A percentile compares a stretch with the other conserved stretches of the same genome.
phyloP scores from a whole-genome alignment of 2,329 filamentous ascomycete genomes.

The Phialocephala subalpina region DNA sequence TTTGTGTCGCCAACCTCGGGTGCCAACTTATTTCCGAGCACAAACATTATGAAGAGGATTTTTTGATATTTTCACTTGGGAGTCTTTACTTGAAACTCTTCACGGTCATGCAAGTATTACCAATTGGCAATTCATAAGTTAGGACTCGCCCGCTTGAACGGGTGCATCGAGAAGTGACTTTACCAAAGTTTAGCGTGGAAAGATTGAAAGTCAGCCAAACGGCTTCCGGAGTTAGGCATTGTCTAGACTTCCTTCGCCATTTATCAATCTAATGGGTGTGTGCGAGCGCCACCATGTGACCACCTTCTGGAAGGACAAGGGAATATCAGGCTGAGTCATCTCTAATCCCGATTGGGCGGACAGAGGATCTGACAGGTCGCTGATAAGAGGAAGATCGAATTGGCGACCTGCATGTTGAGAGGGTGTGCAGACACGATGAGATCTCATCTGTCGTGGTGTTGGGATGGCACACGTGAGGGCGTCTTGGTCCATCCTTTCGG shows the following conservation, averaged over 20 bases:
- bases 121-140: background rate
- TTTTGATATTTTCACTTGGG: background rate
- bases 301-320: background rate
- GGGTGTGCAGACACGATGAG: constrained; percentile 17
- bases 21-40: background rate
- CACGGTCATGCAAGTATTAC: background rate
- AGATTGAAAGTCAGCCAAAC: background rate
- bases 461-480: constrained; percentile 9
- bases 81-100: background rate
- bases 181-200: background rate
- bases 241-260: background rate
- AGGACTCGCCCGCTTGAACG: background rate
- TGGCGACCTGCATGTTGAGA: constrained; percentile 29
- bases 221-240: background rate
- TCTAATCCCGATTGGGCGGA: background rate
- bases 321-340: background rate
- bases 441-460: constrained; percentile 17
- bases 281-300: background rate
- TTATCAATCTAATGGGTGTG: background rate
- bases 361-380: constrained; percentile 29
- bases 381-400: constrained; percentile 33
- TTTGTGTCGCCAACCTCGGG: constrained; percentile 7
- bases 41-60: background rate
- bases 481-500: background rate
- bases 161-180: background rate